Evolutionary conservation across 306 rosid species (phyloP).

Genomic region (Gastrolobium bilobum): DNA sequence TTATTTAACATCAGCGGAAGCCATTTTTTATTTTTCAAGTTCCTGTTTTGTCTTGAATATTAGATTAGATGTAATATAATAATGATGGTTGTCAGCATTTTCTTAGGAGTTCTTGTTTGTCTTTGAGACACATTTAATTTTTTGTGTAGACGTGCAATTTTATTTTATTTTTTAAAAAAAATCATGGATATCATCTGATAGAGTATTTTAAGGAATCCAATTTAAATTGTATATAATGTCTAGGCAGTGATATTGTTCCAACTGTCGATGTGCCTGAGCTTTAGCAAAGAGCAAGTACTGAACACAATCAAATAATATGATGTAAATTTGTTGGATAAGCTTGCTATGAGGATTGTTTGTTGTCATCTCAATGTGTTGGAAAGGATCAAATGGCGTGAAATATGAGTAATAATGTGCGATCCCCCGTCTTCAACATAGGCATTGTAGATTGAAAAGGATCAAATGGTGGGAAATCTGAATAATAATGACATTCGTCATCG

Average conservation of each 20-base stretch:
- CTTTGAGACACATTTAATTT: conserved; percentile 33
- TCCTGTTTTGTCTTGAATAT: conserved; percentile 47
- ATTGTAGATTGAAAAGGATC: not conserved
- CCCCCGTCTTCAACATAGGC: not conserved
- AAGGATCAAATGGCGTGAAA: not conserved
- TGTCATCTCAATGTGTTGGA: too few species aligned
- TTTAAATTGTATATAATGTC: conserved; percentile 24
- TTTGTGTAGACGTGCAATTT: conserved; percentile 11
- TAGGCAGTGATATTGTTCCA: not conserved
- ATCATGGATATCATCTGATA: conserved; percentile 21
- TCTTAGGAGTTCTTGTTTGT: conserved; percentile 30
- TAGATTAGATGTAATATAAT: conserved; percentile 46
- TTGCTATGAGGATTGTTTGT: not conserved
- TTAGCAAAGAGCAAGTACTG: conserved; percentile 2
- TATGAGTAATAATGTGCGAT: not conserved
- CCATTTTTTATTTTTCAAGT: conserved; percentile 23
- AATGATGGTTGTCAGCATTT: conserved; percentile 33
- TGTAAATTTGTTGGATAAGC: not conserved
- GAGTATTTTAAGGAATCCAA: conserved; percentile 11
- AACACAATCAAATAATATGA: not conserved
- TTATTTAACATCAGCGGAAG: conserved; percentile 36
- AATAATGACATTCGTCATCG: too few species aligned
- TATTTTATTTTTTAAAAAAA: conserved; percentile 3
- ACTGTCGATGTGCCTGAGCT: conserved; percentile 20
- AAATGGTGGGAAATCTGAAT: not conserved